A percentile compares a stretch with the other conserved stretches of the same genome.
Conservation (phyloP, 495 filamentous ascomycete species). For the Saxophila tyrrhenica region DNA sequence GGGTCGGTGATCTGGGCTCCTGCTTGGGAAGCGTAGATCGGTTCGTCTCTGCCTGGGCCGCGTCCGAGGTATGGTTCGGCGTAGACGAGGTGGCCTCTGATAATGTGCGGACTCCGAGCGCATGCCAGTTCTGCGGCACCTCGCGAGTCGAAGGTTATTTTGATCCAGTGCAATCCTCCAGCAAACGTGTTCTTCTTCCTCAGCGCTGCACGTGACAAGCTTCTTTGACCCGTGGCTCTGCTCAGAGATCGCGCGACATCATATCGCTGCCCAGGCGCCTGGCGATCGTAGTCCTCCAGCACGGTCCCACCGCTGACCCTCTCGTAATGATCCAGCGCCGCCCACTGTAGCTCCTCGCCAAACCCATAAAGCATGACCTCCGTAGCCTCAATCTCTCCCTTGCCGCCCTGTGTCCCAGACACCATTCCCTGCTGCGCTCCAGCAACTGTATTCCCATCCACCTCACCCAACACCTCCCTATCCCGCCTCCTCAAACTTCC, state of each 20-base stretch:
- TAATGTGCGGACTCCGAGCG: constrained; percentile 62
- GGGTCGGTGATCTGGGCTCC: constrained; percentile 10
- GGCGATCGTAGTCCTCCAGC: constrained; percentile 80
- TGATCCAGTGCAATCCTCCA: constrained; percentile 81
- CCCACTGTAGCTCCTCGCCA: constrained; percentile 60
- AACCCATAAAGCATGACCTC: constrained; percentile 82
- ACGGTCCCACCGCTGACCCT: constrained; percentile 58
- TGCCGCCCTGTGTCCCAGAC: background rate
- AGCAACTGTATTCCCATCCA: constrained; percentile 26
- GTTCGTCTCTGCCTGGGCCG: constrained; percentile 54
- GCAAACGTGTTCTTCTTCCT: constrained; percentile 62
- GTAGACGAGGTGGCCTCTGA: constrained; percentile 64
- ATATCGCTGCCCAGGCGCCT: constrained; percentile 52
- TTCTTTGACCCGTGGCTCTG: constrained; percentile 36
- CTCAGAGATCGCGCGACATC: constrained; percentile 28
- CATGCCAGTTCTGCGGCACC: constrained; percentile 66
- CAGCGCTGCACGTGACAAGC: constrained; percentile 57
- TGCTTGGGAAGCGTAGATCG: constrained; percentile 35
- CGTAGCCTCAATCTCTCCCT: constrained; percentile 47
- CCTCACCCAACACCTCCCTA: constrained; percentile 10
- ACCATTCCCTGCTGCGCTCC: constrained; percentile 8
- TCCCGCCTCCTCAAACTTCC: constrained; percentile 13
- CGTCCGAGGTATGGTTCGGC: constrained; percentile 65
- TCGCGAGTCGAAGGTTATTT: constrained; percentile 77
- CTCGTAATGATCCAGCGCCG: constrained; percentile 77